Evolutionary conservation across 768 basidiomycete genomes (phyloP).

Genomic region (Cystofilobasidium ferigula): DNA sequence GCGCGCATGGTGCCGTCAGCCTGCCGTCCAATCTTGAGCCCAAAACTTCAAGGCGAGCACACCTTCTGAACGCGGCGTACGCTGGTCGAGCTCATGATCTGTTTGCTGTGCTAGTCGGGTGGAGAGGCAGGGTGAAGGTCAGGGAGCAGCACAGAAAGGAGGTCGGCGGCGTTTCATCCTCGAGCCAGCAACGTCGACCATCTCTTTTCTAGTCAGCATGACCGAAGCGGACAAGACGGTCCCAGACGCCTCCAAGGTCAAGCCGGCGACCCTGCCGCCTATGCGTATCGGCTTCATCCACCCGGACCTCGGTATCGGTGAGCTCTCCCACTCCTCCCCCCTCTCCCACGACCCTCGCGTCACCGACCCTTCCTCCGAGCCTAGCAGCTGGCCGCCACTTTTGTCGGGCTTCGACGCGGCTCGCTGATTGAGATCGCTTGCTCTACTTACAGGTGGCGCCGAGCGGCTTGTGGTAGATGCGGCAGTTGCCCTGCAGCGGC

Average conservation of each 20-base stretch:
- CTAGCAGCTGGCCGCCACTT: no score
- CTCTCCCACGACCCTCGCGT: no score
- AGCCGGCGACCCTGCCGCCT: neutral
- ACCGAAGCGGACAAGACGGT: neutral
- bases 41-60: neutral
- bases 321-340: conserved; percentile 14
- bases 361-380: no score
- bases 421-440: neutral
- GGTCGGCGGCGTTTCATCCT: neutral
- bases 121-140: neutral
- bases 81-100: conserved; percentile 6
- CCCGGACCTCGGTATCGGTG: conserved; percentile 90
- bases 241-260: no score
- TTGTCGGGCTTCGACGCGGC: no score
- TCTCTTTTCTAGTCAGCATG: neutral
- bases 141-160: neutral
- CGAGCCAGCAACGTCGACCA: neutral
- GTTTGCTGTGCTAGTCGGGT: neutral
- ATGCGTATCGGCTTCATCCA: conserved; percentile 69
- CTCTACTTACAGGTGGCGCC: conserved; percentile 60
- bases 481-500: conserved; percentile 70
- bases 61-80: conserved; percentile 21
- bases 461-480: conserved; percentile 93
- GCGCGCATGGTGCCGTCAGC: neutral
- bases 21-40: neutral